A percentile compares a stretch with the other conserved stretches of the same genome.
phyloP scores from a whole-genome alignment of 2,329 filamentous ascomycete genomes.

The Ceratocystis destructans region DNA sequence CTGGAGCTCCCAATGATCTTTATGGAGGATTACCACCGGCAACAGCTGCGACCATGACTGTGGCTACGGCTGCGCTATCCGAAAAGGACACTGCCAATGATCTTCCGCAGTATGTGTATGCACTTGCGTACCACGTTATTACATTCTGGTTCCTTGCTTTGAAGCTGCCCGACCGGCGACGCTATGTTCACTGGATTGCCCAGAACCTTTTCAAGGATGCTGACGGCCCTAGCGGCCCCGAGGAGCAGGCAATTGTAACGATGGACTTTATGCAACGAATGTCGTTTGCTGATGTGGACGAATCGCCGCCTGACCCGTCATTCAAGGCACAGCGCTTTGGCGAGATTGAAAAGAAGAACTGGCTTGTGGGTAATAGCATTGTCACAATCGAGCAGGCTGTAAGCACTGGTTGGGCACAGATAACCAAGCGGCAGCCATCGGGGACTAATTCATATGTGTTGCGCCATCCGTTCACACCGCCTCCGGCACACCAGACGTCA shows the following conservation, averaged over 20 bases:
- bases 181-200: constrained; percentile 79
- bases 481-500: constrained; percentile 40
- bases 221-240: constrained; percentile 55
- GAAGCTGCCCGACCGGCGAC: constrained; percentile 68
- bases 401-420: constrained; percentile 52
- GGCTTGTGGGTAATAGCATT: constrained; percentile 61
- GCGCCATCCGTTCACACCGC: constrained; percentile 44
- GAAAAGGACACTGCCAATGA: constrained; percentile 43
- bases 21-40: not conserved
- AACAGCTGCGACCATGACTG: constrained; percentile 18
- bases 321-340: constrained; percentile 53
- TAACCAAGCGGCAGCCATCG: constrained; percentile 59
- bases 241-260: constrained; percentile 87
- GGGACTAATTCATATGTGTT: constrained; percentile 47
- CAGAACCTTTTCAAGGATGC: constrained; percentile 71
- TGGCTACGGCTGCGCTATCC: constrained; percentile 20
- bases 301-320: constrained; percentile 52
- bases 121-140: constrained; percentile 86
- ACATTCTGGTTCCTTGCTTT: constrained; percentile 93
- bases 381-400: constrained; percentile 60
- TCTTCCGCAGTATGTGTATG: constrained; percentile 84
- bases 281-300: constrained; percentile 71
- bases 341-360: constrained; percentile 51
- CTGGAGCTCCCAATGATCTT: constrained; percentile 21
- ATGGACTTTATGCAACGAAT: constrained; percentile 90